These are phyloP conservation scores for Stemphylium beticola DNA, from an alignment of 2,329 filamentous ascomycete species.

Conservation along the genomic window DNA sequence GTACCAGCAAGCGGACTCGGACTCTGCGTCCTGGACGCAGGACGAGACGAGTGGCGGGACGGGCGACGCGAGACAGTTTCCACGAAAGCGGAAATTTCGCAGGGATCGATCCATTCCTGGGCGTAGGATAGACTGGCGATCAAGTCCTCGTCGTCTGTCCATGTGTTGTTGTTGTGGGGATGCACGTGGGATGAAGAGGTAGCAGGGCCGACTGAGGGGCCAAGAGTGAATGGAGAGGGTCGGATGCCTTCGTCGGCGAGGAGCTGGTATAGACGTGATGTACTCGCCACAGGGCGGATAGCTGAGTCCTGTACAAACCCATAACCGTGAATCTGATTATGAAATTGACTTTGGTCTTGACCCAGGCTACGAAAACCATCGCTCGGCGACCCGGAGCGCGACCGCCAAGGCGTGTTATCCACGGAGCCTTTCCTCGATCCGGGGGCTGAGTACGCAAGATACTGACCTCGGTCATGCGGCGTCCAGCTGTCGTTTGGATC, in stretches of 20 bases:
- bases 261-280: constrained; percentile 6
- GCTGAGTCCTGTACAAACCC: constrained; percentile 5
- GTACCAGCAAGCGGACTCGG: neutral
- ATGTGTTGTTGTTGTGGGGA: too few relatives aligned
- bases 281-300: constrained; percentile 19
- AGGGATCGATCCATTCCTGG: constrained; percentile 4
- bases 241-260: neutral
- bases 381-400: constrained; percentile 4
- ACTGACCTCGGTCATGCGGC: constrained; percentile 27
- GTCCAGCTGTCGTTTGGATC: constrained; percentile 16
- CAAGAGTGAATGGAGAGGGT: neutral
- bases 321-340: too few relatives aligned
- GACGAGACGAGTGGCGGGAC: neutral
- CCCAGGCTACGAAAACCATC: neutral
- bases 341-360: neutral
- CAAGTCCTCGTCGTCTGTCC: neutral
- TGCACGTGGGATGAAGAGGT: neutral
- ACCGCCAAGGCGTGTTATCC: constrained; percentile 14
- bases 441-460: constrained; percentile 35
- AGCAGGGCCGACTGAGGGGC: too few relatives aligned
- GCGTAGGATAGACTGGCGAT: neutral
- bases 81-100: neutral
- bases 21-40: neutral
- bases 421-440: constrained; percentile 24
- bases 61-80: neutral